Base-by-base conservation (phyloP, 2,329 filamentous ascomycete species). In the Ustulina deusta region DNA sequence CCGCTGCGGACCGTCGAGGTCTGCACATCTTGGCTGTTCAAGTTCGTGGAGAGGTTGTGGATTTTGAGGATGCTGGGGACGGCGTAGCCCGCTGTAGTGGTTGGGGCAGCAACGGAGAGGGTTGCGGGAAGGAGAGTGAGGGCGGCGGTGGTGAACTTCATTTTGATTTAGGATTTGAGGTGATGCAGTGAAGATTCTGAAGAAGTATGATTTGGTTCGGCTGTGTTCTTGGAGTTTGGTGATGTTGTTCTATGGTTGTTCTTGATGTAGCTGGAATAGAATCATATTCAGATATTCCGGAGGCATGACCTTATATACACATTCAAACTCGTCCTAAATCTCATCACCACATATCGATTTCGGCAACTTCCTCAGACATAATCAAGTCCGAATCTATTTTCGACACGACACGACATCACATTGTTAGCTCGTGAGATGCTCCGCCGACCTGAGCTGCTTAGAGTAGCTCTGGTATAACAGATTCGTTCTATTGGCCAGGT, bases 31-130 rank as follows among this genome's bases (percentile, higher is more conserved):
- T 27, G 27, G 0, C 10, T 44, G 71, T 75, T 75, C 9, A 29
- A 6, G 72, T 74, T 74, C 44, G 15, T 72, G 13, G 10, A 34
- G n/a, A 75, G 63, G 67, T 69, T 56, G 63, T 77, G 74, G 49
- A 59, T 61, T 60, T 75, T 75, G 36, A 77, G 34, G 25, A 75
- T 62, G 62, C 61, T 71, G n/a, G 75, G 74, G 1, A 75, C 64
- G 6, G 72, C 69, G 66, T 71, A 75, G 36, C 72, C 73, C 0
- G 56, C 20, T 32, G 51, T 65, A n/a, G 66, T 54, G 46, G 72
- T 66, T 1, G 74, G 74, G 22, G 73, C 72, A 25, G 74, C 74
- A 38, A 71, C 68, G 34, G 71, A 68, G 68, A 73, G 55, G 62
- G 73, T 72, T 10, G 74, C 71, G 6, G 73, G 72, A 60, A 74